A percentile compares a stretch with the other conserved stretches of the same genome.
Evolutionary conservation across 352 stramenopile species (phyloP).

Genomic region (Pythium brachiatum): DNA sequence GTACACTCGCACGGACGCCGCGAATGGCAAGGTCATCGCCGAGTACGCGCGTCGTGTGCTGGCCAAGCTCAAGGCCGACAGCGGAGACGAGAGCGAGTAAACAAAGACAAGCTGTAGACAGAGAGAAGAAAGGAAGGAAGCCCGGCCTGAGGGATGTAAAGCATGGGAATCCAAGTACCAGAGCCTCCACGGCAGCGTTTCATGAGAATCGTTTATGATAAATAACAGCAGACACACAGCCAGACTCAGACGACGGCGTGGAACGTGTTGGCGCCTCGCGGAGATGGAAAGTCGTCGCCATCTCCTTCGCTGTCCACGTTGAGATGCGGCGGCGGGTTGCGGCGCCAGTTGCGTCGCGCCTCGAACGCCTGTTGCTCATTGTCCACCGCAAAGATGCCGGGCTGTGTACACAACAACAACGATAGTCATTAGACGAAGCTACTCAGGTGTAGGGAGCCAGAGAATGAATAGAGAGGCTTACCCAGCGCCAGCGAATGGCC

Average conservation of each 20-base stretch:
- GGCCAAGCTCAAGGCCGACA: conserved; percentile 84
- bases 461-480: conserved; percentile 13
- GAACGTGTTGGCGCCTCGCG: conserved; percentile 6
- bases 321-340: conserved; percentile 1
- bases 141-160: too few relatives aligned
- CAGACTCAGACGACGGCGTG: conserved; percentile 13
- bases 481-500: conserved; percentile 72
- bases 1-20: conserved; percentile 55
- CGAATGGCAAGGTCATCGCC: conserved; percentile 80
- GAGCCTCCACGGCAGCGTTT: not conserved
- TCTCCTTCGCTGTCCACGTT: not conserved
- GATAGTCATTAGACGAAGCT: not conserved
- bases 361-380: conserved; percentile 63
- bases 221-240: conserved; percentile 10
- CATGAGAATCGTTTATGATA: conserved; percentile 4
- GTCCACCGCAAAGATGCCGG: conserved; percentile 68
- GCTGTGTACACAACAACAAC: conserved; percentile 31
- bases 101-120: not conserved
- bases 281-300: not conserved
- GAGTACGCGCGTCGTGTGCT: conserved; percentile 88
- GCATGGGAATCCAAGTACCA: not conserved
- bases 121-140: not conserved
- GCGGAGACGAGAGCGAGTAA: conserved; percentile 78
- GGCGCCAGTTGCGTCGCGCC: conserved; percentile 19
- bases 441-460: not conserved